Evolutionary conservation across 1,284 basidiomycete species (phyloP).

Genomic region (Cryptococcus sp.): DNA sequence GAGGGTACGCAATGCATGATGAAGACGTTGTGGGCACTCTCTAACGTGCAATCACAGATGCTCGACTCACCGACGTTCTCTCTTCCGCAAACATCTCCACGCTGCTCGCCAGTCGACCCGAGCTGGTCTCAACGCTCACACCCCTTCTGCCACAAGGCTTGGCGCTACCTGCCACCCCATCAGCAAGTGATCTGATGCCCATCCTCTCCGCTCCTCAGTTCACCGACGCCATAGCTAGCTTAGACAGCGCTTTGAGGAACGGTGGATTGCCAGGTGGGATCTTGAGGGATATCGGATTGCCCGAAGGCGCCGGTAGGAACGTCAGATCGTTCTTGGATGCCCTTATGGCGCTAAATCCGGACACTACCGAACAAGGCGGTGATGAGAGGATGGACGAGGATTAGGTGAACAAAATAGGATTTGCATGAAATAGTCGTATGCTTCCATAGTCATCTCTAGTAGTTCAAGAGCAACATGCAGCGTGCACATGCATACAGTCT

Average conservation of each 20-base stretch:
- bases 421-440: background rate
- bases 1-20: constrained; percentile 14
- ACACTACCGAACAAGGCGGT: background rate
- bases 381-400: constrained; percentile 40
- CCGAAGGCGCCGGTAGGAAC: constrained; percentile 38
- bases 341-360: constrained; percentile 21
- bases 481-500: too few species aligned
- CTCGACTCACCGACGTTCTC: constrained; percentile 46
- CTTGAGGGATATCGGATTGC: constrained; percentile 46
- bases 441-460: too few species aligned
- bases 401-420: constrained; percentile 3
- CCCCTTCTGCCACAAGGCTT: constrained; percentile 44
- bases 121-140: constrained; percentile 32
- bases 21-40: background rate
- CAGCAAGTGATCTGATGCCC: constrained; percentile 38
- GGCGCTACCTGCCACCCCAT: constrained; percentile 32
- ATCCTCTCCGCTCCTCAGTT: constrained; percentile 49
- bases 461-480: too few species aligned
- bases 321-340: constrained; percentile 47
- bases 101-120: constrained; percentile 32
- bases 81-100: constrained; percentile 38
- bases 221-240: constrained; percentile 44
- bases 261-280: constrained; percentile 46
- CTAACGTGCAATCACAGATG: constrained; percentile 22
- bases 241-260: constrained; percentile 50